phyloP scores from a whole-genome alignment of 495 filamentous ascomycete genomes.

The Sordaria brevicollis region DNA sequence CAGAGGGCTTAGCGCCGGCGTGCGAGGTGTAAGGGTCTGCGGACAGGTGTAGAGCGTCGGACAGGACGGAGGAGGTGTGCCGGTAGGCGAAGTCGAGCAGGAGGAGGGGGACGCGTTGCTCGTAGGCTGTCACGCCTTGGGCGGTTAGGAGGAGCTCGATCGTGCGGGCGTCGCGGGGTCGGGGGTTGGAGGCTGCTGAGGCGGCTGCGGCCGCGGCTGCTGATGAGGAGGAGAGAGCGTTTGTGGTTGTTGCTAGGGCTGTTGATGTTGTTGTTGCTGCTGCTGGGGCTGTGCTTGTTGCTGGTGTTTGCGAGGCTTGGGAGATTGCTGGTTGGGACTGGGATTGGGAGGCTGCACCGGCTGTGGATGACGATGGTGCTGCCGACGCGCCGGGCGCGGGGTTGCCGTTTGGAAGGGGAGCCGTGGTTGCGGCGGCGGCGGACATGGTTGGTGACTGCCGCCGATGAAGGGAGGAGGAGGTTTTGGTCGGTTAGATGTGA shows the following conservation, averaged over 20 bases:
- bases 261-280: conserved; percentile 27
- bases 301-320: conserved; percentile 24
- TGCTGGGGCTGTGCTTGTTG: conserved; percentile 17
- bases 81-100: conserved; percentile 97
- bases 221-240: conserved; percentile 11
- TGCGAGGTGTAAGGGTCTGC: conserved; percentile 52
- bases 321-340: conserved; percentile 16
- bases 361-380: conserved; percentile 11
- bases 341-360: conserved; percentile 19
- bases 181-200: conserved; percentile 45
- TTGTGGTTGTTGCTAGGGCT: conserved; percentile 10
- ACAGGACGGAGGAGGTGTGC: conserved; percentile 52
- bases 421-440: conserved; percentile 13
- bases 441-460: conserved; percentile 3
- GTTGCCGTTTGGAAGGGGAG: conserved; percentile 34
- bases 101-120: conserved; percentile 86
- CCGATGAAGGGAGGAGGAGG: not conserved
- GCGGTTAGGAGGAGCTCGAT: conserved; percentile 84
- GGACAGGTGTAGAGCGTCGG: conserved; percentile 53
- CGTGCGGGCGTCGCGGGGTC: conserved; percentile 82
- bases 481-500: not conserved
- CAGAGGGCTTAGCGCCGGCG: conserved; percentile 37
- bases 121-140: conserved; percentile 80
- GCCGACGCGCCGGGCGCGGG: conserved; percentile 1
- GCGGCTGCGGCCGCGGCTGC: conserved; percentile 19